A percentile compares a stretch with the other conserved stretches of the same genome.
Evolutionary conservation across 192 early-diverging fungal genomes (phyloP).

Genomic region (Haplosporangium gracile): DNA sequence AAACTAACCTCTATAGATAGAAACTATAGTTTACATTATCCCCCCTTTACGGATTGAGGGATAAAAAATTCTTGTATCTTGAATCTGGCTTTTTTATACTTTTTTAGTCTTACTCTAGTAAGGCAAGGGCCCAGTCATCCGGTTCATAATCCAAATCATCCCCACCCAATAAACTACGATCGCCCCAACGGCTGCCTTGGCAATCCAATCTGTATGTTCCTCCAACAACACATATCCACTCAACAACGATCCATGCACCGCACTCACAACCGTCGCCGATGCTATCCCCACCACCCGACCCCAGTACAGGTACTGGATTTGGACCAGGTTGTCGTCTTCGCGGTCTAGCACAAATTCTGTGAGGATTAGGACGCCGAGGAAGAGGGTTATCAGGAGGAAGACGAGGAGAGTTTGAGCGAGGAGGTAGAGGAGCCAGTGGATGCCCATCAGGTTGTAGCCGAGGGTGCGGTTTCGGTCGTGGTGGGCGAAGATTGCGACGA

Average conservation of each 20-base stretch:
- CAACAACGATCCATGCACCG: conserved; percentile 35
- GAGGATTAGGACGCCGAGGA: conserved; percentile 44
- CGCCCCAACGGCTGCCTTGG: conserved; percentile 32
- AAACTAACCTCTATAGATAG: too few species aligned
- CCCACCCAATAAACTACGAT: conserved; percentile 31
- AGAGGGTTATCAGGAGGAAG: conserved; percentile 18
- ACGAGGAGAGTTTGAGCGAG: conserved; percentile 10
- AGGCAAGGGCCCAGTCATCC: conserved; percentile 23
- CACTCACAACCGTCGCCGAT: conserved; percentile 32
- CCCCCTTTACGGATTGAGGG: too few species aligned
- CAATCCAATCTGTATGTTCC: conserved; percentile 49
- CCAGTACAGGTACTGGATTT: conserved; percentile 25
- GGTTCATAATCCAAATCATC: conserved; percentile 32
- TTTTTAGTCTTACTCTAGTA: conserved; percentile 24
- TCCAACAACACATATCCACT: conserved; percentile 52
- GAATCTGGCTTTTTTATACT: neutral
- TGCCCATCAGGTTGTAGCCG: conserved; percentile 19
- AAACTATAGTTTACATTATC: too few species aligned
- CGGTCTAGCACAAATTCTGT: conserved; percentile 48
- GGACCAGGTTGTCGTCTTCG: conserved; percentile 31
- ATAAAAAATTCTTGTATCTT: too few species aligned
- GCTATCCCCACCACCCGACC: conserved; percentile 33
- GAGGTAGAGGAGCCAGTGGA: conserved; percentile 33
- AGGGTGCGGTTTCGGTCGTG: neutral
- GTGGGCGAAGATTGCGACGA: neutral